Evolutionary conservation across 129 eudicot species (phyloP), one percentile per base, ranked within the genome.

Genomic region (Escallonia herrerae): DNA sequence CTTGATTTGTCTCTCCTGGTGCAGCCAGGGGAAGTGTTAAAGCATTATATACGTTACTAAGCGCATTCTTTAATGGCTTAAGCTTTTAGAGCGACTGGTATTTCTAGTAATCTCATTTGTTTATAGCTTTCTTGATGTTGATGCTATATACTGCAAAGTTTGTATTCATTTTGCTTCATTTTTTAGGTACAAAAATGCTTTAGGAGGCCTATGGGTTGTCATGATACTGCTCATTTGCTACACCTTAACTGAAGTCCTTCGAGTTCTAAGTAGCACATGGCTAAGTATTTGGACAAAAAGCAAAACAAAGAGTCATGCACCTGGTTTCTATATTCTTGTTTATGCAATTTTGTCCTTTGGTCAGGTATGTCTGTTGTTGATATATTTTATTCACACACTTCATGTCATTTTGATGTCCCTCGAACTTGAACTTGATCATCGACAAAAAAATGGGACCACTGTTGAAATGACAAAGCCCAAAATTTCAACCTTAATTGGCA

Each of bases 221-320:
- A 63, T 81, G 84, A 74, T 88, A 66, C 77, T 93, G 66, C 76
- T 93, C 38, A 56, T 48, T 58, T 88, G 96, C 73, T 93, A 93
- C 76, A 66, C 79, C 66, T 67, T 82, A 40, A 78, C 89, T 37
- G 96, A 93, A 81, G 80, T 72, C 57, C 84, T 93, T 6, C 82
- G 98, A 66, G 81, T 93, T 81, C 74, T 68, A 67, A 86, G 96
- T 84, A 93, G 98, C 82, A 93, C 91, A 43, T 93, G 98, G 98
- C 79, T 93, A 70, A 93, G 98, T 80, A 43, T 72, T 74, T 93
- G 98, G 96, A 93, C 98, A 60, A 80, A 81, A 81, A 69, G 83
- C 72, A 68, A 56, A 64, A 55, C 80, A 11, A 72, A 65, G 42
- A 68, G 60, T 65, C 85, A 66, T 42, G 78, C 80, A 14, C 87